Evolutionary conservation across 495 filamentous ascomycete genomes (phyloP), one percentile per base, ranked within the genome.

Genomic region (Xylaria grammica): DNA sequence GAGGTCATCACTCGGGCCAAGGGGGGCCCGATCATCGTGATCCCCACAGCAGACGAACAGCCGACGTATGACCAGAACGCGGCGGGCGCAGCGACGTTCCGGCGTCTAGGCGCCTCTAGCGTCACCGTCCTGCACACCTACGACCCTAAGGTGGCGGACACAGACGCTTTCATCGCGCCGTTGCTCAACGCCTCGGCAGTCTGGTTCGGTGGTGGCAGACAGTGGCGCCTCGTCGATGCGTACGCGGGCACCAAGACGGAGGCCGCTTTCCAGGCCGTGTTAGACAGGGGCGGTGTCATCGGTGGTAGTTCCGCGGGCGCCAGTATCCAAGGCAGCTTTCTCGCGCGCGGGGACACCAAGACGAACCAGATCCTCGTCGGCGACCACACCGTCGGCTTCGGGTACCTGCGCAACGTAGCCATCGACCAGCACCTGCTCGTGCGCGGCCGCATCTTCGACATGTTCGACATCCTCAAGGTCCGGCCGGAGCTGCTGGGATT

Each of bases 21-120:
- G 15, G 68, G 82, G 0, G 77, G 76, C 1, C 80, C 81, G 4
- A 81, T 82, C 38, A 65, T 84, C n/a, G 74, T 82, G n/a, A 75
- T 84, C 27, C 81, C 82, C 54, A 78, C 74, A 0, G 75, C 73
- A 0, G 73, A 73, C 6, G 75, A 69, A 4, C 63, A 59, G 15
- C 46, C 50, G 15, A 67, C 48, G 0, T 75, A 77, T 62, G 71
- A 74, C 65, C 51, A 77, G 44, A 52, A 75, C 42, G 72, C 74
- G 0, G 71, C 72, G 0, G 26, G 55, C 15, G 74, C 74, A 22
- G 59, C 63, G n/a, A 56, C 66, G 0, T 77, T 77, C 57, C 67
- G 74, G 5, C 61, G 71, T 0, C 74, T 77, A 4, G 74, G 74
- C 48, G 67, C 71, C 51, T 67, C 52, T 45, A 72, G 65, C 48